A percentile compares a stretch with the other conserved stretches of the same genome.
Conservation (phyloP, 2,329 filamentous ascomycete genomes). For the Alternaria arbusti region DNA sequence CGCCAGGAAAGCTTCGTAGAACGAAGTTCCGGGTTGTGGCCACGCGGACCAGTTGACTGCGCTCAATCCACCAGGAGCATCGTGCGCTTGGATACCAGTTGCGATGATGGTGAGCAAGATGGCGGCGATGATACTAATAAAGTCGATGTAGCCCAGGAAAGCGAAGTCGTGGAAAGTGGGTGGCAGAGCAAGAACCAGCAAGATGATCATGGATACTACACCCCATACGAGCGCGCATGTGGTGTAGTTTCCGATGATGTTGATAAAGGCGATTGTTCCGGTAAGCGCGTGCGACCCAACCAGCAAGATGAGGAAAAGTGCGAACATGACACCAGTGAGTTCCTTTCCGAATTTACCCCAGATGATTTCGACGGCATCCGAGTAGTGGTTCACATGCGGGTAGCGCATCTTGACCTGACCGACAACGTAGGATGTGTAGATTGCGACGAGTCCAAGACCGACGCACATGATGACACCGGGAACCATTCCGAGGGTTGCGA, state of each 20-base stretch:
- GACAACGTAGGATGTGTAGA: constrained; percentile 67
- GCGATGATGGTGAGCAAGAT: constrained; percentile 73
- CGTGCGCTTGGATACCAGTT: constrained; percentile 57
- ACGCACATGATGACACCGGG: constrained; percentile 53
- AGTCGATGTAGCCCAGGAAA: constrained; percentile 62
- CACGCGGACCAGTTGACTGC: constrained; percentile 40
- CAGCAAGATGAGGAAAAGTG: constrained; percentile 59
- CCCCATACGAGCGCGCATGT: constrained; percentile 71
- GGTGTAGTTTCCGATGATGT: constrained; percentile 63
- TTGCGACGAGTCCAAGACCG: constrained; percentile 63
- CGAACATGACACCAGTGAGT: constrained; percentile 65
- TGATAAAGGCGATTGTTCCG: constrained; percentile 71
- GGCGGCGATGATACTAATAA: constrained; percentile 68
- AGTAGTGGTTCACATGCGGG: constrained; percentile 70
- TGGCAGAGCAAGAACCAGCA: constrained; percentile 66
- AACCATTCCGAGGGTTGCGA: constrained; percentile 56
- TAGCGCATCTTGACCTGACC: constrained; percentile 65
- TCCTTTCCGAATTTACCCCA: constrained; percentile 58
- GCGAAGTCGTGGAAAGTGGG: constrained; percentile 69
- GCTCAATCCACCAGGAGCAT: constrained; percentile 39
- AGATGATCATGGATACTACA: constrained; percentile 65
- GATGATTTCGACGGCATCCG: constrained; percentile 71
- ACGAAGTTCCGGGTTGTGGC: constrained; percentile 57
- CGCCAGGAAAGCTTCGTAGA: constrained; percentile 66
- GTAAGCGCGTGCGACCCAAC: constrained; percentile 75